phyloP scores from a whole-genome alignment of 192 early-diverging fungal species.

The Oehlia diaphana region DNA sequence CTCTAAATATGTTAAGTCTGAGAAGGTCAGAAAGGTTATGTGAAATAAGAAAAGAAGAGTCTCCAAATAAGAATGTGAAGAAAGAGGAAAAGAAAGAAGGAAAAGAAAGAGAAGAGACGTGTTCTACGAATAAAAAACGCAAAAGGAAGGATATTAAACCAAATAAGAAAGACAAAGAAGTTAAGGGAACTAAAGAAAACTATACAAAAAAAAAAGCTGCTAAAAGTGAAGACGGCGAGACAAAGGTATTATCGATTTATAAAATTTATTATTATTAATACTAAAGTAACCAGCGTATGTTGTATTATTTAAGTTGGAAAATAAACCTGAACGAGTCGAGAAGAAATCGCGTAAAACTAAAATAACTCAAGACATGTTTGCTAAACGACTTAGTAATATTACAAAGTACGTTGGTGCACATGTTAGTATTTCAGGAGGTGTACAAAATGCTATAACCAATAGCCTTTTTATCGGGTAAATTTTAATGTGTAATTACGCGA shows the following conservation, averaged over 20 bases:
- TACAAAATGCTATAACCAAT: conserved; percentile 40
- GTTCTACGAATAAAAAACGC: background rate
- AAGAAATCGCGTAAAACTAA: background rate
- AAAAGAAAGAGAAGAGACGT: background rate
- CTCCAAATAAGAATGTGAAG: background rate
- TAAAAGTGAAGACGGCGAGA: background rate
- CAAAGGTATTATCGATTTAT: background rate
- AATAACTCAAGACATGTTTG: background rate
- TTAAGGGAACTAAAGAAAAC: background rate
- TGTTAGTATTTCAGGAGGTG: conserved; percentile 40
- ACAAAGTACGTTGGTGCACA: conserved; percentile 43
- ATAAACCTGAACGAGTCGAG: background rate
- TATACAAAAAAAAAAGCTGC: background rate
- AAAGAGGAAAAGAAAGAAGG: background rate
- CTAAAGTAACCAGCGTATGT: background rate
- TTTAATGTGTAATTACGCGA: background rate
- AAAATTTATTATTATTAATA: background rate
- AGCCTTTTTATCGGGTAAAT: conserved; percentile 39
- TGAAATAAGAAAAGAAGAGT: background rate
- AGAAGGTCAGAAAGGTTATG: background rate
- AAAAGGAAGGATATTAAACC: background rate
- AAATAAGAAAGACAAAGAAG: background rate
- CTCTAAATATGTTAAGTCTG: background rate
- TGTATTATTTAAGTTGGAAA: background rate
- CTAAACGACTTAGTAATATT: background rate